A percentile compares a stretch with the other conserved stretches of the same genome.
Conservation (phyloP, 2,329 filamentous ascomycete species). For the Penicillium griseofulvum region DNA sequence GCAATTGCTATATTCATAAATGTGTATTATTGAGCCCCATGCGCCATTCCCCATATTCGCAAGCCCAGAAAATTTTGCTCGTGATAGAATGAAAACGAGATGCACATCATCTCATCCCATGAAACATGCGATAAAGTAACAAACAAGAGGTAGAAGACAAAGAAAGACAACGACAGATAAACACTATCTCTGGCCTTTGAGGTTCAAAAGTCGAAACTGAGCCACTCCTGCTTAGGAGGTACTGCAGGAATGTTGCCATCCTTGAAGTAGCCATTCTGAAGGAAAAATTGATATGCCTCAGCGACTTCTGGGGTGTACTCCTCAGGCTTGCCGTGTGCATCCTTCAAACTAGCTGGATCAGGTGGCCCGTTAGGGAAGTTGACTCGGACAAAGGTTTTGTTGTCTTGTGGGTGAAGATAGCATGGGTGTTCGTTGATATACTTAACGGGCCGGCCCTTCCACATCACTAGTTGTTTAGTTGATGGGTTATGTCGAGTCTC, state of each 20-base stretch:
- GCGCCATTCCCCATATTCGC: conserved; percentile 2
- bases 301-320: conserved; percentile 55
- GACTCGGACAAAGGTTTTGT: conserved; percentile 62
- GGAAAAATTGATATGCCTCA: conserved; percentile 63
- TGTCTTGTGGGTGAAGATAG: conserved; percentile 51
- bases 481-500: conserved; percentile 36
- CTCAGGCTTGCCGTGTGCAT: conserved; percentile 52
- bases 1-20: not conserved
- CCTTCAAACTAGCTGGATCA: conserved; percentile 42
- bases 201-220: conserved; percentile 65
- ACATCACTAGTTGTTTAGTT: conserved; percentile 50
- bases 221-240: conserved; percentile 75
- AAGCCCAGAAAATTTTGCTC: not conserved
- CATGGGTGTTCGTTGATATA: conserved; percentile 56
- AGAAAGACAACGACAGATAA: not conserved
- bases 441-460: conserved; percentile 62
- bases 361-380: conserved; percentile 73
- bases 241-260: conserved; percentile 71
- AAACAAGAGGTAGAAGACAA: not conserved
- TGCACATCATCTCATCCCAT: not conserved
- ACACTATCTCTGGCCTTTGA: not conserved
- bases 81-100: not conserved
- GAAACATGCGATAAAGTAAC: not conserved
- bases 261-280: conserved; percentile 65
- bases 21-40: not conserved